These are phyloP conservation scores for Malassezia equina DNA, from an alignment of 1,284 basidiomycete genomes.

Conservation along the genomic window DNA sequence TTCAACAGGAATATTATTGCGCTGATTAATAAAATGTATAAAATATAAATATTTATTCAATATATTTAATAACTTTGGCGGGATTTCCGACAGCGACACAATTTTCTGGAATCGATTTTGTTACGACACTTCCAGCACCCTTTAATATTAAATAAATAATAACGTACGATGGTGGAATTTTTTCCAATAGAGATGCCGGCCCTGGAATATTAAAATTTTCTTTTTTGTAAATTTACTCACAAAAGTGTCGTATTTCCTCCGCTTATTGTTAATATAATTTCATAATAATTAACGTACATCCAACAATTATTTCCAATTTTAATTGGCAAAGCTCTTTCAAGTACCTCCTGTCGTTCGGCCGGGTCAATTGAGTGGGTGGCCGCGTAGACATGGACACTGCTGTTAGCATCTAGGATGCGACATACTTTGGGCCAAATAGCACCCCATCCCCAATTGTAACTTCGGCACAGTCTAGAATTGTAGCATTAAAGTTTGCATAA, in stretches of 20 bases:
- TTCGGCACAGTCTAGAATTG: conserved; percentile 26
- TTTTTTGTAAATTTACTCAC: conserved; percentile 12
- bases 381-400: conserved; percentile 23
- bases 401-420: not conserved
- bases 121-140: conserved; percentile 21
- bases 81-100: conserved; percentile 19
- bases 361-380: conserved; percentile 23
- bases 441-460: conserved; percentile 22
- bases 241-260: conserved; percentile 13
- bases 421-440: conserved; percentile 23
- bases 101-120: conserved; percentile 18
- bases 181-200: conserved; percentile 20
- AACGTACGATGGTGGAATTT: conserved; percentile 18
- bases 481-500: conserved; percentile 24
- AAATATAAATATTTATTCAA: not conserved
- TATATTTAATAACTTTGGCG: conserved; percentile 16
- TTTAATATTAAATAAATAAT: conserved; percentile 3
- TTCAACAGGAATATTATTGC: not conserved
- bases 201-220: not conserved
- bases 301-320: conserved; percentile 22
- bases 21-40: not conserved
- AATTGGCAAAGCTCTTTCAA: conserved; percentile 28
- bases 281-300: conserved; percentile 14
- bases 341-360: conserved; percentile 18
- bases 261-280: conserved; percentile 4